Conservation (phyloP, 306 rosid species). For the Quercus gilva region DNA sequence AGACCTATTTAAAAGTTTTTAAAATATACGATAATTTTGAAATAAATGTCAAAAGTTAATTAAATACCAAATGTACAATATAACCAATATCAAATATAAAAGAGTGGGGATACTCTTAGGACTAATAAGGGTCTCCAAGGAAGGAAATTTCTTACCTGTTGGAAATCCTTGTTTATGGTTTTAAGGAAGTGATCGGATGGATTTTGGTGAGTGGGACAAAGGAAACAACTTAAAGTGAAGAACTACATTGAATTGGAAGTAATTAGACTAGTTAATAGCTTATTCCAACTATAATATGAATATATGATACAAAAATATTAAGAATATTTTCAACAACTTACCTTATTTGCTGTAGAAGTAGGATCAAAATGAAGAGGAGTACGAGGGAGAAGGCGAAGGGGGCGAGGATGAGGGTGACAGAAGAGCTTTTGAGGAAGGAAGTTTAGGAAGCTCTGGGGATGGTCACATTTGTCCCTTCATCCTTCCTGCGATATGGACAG, state of each 20-base stretch:
- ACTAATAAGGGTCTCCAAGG: neutral
- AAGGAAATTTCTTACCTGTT: conserved; percentile 24
- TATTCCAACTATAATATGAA: neutral
- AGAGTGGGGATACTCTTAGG: too few species aligned
- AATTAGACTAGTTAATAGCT: neutral
- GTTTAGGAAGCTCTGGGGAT: too few species aligned
- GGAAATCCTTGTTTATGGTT: conserved; percentile 70
- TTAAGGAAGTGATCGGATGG: conserved; percentile 70
- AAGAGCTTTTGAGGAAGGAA: too few species aligned
- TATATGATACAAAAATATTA: neutral
- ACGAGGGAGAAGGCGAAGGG: too few species aligned
- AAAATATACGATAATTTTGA: too few species aligned
- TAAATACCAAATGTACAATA: too few species aligned
- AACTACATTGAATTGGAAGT: conserved; percentile 31
- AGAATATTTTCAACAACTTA: neutral
- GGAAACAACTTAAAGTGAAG: conserved; percentile 59
- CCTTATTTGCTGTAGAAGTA: conserved; percentile 56
- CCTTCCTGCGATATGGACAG: too few species aligned
- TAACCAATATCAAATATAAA: neutral
- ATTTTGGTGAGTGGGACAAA: conserved; percentile 58
- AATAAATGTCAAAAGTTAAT: too few species aligned
- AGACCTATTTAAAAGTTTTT: too few species aligned
- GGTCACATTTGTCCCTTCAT: too few species aligned
- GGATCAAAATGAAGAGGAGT: conserved; percentile 78
- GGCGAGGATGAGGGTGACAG: too few species aligned